A percentile compares a stretch with the other conserved stretches of the same genome.
Conservation (phyloP, 2,329 filamentous ascomycete species). For the Ceratocystis albifundus region DNA sequence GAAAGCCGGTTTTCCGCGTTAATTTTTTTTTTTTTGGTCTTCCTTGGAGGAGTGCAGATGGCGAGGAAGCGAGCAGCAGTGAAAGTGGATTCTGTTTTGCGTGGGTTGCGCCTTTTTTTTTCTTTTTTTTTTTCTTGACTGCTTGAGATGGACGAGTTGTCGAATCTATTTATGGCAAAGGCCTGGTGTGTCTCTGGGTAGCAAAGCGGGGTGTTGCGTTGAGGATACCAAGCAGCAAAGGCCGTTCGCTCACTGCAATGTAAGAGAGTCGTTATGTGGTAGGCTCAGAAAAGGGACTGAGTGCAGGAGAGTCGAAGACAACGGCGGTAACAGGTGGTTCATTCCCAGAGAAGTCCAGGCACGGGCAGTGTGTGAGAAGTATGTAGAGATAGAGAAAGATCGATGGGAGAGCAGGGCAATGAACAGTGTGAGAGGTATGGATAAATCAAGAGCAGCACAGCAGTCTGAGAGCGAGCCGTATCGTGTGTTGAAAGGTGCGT, state of each 20-base stretch:
- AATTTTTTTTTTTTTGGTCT: slow-evolving; percentile 7
- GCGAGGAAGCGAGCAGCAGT: slow-evolving; percentile 3
- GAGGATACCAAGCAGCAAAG: neutral
- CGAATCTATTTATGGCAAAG: neutral
- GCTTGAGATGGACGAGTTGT: neutral
- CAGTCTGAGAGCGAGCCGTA: no score
- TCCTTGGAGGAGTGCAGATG: neutral
- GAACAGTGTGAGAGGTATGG: neutral
- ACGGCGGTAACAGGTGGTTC: slow-evolving; percentile 1
- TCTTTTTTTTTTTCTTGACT: neutral
- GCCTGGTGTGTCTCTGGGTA: neutral
- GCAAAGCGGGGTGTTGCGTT: neutral
- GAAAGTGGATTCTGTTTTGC: neutral
- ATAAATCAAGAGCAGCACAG: neutral
- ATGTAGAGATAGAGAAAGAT: neutral
- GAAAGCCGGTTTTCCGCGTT: neutral
- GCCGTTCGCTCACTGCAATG: neutral
- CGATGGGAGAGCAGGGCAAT: neutral
- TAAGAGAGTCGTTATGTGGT: slow-evolving; percentile 9
- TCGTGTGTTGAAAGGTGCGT: no score
- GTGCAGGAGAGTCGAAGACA: slow-evolving; percentile 6
- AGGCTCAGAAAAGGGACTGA: slow-evolving; percentile 3
- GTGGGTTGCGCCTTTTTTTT: slow-evolving; percentile 9
- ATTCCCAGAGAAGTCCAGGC: slow-evolving; percentile 7
- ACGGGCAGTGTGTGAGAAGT: neutral